phyloP scores from a whole-genome alignment of 2,329 filamentous ascomycete genomes.

The Fusarium sororula region DNA sequence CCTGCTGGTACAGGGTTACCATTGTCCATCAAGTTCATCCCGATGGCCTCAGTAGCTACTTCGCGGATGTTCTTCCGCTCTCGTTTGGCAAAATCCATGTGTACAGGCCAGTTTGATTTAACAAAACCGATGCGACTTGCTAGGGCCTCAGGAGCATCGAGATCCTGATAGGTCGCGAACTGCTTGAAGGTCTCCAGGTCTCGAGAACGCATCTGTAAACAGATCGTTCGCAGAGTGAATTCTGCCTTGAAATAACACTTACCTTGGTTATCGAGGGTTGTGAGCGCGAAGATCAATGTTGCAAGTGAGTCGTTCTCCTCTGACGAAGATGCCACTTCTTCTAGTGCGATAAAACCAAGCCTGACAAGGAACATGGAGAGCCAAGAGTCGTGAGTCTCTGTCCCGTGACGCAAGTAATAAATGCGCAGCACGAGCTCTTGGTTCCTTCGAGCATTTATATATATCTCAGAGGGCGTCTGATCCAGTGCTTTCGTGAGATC shows the following conservation, averaged over 20 bases:
- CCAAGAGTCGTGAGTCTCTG: background rate
- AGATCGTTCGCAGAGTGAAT: background rate
- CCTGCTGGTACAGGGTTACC: background rate
- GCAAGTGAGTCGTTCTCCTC: background rate
- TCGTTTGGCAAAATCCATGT: background rate
- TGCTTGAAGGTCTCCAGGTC: background rate
- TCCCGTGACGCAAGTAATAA: background rate
- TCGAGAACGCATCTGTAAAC: background rate
- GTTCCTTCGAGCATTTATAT: background rate
- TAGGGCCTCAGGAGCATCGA: background rate
- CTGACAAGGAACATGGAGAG: background rate
- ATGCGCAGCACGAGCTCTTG: background rate
- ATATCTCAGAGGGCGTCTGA: background rate
- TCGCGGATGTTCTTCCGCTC: background rate
- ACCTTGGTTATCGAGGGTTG: background rate
- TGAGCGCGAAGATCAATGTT: background rate
- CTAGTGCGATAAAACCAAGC: background rate
- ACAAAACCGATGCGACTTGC: background rate
- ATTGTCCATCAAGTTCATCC: background rate
- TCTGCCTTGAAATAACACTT: background rate
- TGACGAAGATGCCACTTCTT: background rate
- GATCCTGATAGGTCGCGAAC: background rate
- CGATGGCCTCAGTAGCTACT: background rate
- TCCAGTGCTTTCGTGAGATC: background rate
- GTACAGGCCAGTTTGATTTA: background rate